Evolutionary conservation across 2,329 filamentous ascomycete genomes (phyloP).

Genomic region (Fusarium nematophilum): DNA sequence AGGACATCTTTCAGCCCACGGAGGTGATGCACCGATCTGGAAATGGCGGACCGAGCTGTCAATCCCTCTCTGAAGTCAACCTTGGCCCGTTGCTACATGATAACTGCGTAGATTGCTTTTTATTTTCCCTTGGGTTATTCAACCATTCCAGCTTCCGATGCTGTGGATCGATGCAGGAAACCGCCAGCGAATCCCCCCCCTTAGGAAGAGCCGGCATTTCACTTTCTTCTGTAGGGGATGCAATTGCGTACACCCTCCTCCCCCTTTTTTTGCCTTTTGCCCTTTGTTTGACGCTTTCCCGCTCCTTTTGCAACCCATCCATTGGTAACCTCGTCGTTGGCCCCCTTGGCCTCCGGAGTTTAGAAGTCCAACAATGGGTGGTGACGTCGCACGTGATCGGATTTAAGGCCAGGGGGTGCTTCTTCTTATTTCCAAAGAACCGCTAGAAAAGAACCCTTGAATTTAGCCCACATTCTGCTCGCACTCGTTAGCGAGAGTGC

Average conservation of each 20-base stretch:
- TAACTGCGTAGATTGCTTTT: too few species aligned
- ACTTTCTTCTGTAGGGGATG: too few species aligned
- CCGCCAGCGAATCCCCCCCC: too few species aligned
- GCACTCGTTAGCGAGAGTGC: slow-evolving; percentile 4
- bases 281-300: too few species aligned
- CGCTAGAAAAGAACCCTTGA: background rate
- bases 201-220: too few species aligned
- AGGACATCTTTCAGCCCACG: slow-evolving; percentile 33
- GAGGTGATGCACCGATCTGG: slow-evolving; percentile 30
- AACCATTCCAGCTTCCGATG: slow-evolving; percentile 33
- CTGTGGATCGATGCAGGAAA: too few species aligned
- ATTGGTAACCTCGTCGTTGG: slow-evolving; percentile 2
- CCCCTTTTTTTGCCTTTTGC: too few species aligned
- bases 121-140: too few species aligned
- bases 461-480: slow-evolving; percentile 28
- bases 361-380: background rate
- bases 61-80: slow-evolving; percentile 13
- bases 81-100: slow-evolving; percentile 7
- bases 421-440: too few species aligned
- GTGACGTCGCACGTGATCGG: slow-evolving; percentile 5
- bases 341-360: slow-evolving; percentile 2
- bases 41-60: slow-evolving; percentile 35
- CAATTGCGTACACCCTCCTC: too few species aligned
- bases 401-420: slow-evolving; percentile 4
- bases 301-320: background rate